Evolutionary conservation across 2,329 filamentous ascomycete species (phyloP).

Genomic region (Chaetothyriales sp.): DNA sequence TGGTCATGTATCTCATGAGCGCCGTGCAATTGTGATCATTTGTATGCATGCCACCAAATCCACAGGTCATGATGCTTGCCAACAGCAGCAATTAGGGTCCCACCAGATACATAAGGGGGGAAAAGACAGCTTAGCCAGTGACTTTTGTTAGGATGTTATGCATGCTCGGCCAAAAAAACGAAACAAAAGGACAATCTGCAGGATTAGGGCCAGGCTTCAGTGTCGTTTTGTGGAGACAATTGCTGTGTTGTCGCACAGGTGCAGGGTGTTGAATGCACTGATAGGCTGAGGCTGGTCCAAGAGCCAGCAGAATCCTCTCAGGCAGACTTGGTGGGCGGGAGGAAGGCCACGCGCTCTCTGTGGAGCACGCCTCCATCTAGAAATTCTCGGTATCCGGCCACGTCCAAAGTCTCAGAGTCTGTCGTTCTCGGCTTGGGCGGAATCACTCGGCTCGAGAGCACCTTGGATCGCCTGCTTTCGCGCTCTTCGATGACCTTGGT

Average conservation of each 20-base stretch:
- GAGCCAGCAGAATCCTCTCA: not conserved
- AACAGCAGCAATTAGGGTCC: not conserved
- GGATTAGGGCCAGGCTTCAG: not conserved
- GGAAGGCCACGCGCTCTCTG: slow-evolving; percentile 14
- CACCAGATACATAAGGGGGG: not conserved
- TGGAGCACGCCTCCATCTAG: slow-evolving; percentile 6
- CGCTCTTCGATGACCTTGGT: slow-evolving; percentile 11
- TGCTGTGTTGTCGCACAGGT: not conserved
- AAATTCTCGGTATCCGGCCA: slow-evolving; percentile 12
- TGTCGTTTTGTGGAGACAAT: not conserved
- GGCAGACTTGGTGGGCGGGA: slow-evolving; percentile 3
- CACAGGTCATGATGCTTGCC: not conserved
- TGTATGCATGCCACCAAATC: not conserved
- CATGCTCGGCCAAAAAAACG: not conserved
- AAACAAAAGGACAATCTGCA: not conserved
- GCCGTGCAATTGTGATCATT: not conserved
- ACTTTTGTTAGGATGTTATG: not conserved
- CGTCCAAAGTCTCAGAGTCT: slow-evolving; percentile 12
- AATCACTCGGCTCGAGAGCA: slow-evolving; percentile 5
- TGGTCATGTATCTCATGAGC: slow-evolving; percentile 1
- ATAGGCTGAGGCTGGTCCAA: slow-evolving; percentile 1
- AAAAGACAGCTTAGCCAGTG: not conserved
- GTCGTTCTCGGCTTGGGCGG: slow-evolving; percentile 11
- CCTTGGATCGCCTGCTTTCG: slow-evolving; percentile 10
- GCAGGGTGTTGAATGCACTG: not conserved